Percentiles rank a stretch among this genome's conserved stretches.
Evolutionary conservation across 176 grass and related monocot species (phyloP).

Genomic region (Raddia distichophylla): DNA sequence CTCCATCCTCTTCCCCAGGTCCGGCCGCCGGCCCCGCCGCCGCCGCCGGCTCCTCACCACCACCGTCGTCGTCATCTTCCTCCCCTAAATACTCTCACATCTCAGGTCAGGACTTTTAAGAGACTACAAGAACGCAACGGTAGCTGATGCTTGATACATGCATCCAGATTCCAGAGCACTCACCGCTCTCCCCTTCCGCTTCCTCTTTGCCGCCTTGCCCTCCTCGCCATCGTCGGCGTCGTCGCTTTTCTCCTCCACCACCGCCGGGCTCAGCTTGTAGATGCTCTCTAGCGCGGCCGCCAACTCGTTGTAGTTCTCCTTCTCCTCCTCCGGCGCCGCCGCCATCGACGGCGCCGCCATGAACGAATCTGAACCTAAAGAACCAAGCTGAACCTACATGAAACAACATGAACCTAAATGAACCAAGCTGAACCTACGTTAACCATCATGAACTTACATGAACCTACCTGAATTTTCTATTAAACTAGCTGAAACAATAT

Average conservation of each 20-base stretch:
- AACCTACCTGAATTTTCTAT: no score
- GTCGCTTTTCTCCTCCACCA: slow-evolving; percentile 31
- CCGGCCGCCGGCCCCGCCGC: slow-evolving; percentile 53
- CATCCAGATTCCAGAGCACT: not conserved
- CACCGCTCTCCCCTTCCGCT: slow-evolving; percentile 14
- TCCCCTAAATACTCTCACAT: not conserved
- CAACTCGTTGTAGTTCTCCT: slow-evolving; percentile 71
- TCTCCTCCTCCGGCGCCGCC: not conserved
- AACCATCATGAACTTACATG: no score
- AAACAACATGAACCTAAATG: no score
- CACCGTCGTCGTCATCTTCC: not conserved
- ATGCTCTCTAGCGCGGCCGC: slow-evolving; percentile 89
- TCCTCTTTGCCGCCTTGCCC: slow-evolving; percentile 10
- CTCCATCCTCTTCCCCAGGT: slow-evolving; percentile 59
- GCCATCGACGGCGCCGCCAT: not conserved
- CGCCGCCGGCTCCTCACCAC: slow-evolving; percentile 44
- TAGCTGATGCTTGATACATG: no score
- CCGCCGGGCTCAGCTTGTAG: slow-evolving; percentile 43
- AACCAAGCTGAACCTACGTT: no score
- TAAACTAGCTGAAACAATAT: no score
- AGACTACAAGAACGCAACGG: not conserved
- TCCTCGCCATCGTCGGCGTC: not conserved
- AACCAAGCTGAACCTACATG: no score
- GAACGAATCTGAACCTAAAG: no score
- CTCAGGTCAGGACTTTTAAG: not conserved